Conservation (phyloP, 257 asterid genomes). For the Lithospermum erythrorhizon region DNA sequence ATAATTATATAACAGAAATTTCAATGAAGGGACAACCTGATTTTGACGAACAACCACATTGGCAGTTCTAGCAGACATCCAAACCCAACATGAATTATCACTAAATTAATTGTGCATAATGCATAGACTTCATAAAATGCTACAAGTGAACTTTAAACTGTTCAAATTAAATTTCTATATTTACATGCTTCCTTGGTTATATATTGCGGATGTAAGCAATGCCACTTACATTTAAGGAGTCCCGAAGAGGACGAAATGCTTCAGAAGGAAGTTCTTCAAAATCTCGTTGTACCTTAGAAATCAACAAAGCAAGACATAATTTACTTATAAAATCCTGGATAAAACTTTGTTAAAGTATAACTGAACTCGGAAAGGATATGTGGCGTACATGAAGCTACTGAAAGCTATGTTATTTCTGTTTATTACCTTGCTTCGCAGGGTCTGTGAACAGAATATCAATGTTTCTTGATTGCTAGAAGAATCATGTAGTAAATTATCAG, state of each 20-base stretch:
- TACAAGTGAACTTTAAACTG: too few species aligned
- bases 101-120: too few species aligned
- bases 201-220: constrained; percentile 6
- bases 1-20: too few species aligned
- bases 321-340: not conserved
- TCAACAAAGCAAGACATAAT: constrained; percentile 2
- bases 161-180: too few species aligned
- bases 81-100: too few species aligned
- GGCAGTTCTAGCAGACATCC: too few species aligned
- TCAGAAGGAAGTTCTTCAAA: constrained; percentile 97
- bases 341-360: too few species aligned
- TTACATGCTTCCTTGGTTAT: not conserved
- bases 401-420: not conserved
- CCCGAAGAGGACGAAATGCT: constrained; percentile 81
- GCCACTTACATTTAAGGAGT: constrained; percentile 75
- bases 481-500: constrained; percentile 97
- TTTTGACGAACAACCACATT: too few species aligned
- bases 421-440: constrained; percentile 93
- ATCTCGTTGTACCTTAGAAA: constrained; percentile 87
- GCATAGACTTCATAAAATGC: too few species aligned
- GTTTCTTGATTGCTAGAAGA: constrained; percentile 88
- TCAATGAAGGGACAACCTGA: too few species aligned
- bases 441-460: constrained; percentile 88
- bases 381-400: too few species aligned
- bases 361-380: too few species aligned